Percentiles rank a stretch among this genome's conserved stretches.
phyloP scores from a whole-genome alignment of 345 rosid species.

The Isatis tinctoria region DNA sequence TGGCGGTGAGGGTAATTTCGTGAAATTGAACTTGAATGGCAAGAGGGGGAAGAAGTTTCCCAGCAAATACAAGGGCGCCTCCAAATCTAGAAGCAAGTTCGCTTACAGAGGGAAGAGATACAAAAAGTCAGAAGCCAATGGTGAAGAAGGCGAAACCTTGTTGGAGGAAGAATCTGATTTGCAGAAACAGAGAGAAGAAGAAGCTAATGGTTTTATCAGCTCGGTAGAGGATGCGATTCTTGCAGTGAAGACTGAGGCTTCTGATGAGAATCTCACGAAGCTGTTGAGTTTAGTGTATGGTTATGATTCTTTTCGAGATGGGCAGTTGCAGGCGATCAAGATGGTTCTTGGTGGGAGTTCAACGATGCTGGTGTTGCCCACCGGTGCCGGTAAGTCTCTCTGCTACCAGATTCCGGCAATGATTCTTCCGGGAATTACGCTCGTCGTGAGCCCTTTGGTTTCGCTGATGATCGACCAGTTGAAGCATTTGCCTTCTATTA shows the following conservation, averaged over 20 bases:
- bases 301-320: slow-evolving; percentile 34
- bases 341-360: slow-evolving; percentile 59
- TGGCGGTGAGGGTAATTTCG: slow-evolving; percentile 75
- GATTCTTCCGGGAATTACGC: slow-evolving; percentile 69
- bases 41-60: slow-evolving; percentile 54
- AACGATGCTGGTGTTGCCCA: slow-evolving; percentile 81
- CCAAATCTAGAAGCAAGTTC: slow-evolving; percentile 23
- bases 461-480: slow-evolving; percentile 96
- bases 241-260: slow-evolving; percentile 46
- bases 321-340: slow-evolving; percentile 35
- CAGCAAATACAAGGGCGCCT: slow-evolving; percentile 39
- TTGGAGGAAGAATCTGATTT: slow-evolving; percentile 38
- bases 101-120: slow-evolving; percentile 48
- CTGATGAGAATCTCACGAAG: slow-evolving; percentile 40
- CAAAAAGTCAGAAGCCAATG: slow-evolving; percentile 26
- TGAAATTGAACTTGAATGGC: slow-evolving; percentile 63
- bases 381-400: slow-evolving; percentile 89
- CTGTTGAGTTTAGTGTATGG: slow-evolving; percentile 35
- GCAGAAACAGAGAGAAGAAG: slow-evolving; percentile 27
- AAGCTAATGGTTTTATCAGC: slow-evolving; percentile 28
- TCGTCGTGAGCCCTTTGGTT: slow-evolving; percentile 49
- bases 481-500: slow-evolving; percentile 67
- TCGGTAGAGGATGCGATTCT: slow-evolving; percentile 47
- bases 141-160: slow-evolving; percentile 50
- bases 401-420: slow-evolving; percentile 94